A percentile compares a stretch with the other conserved stretches of the same genome.
Conservation (phyloP, 83 land plant genomes). For the Thuja plicata region DNA sequence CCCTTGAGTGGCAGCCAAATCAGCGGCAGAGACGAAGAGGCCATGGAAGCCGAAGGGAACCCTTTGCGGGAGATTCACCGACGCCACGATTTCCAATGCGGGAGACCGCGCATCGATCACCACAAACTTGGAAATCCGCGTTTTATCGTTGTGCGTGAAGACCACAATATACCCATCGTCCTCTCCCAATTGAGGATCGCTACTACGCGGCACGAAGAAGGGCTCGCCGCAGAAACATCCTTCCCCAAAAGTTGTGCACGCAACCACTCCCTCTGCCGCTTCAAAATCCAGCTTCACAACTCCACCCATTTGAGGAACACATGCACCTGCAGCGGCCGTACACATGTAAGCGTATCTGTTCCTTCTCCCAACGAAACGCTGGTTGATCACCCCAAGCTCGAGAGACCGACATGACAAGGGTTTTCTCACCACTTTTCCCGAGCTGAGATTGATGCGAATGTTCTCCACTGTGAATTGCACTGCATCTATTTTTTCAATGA, state of each 20-base stretch:
- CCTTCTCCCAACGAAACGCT: slow-evolving; percentile 29
- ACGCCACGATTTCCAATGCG: slow-evolving; percentile 47
- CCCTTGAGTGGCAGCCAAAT: slow-evolving; percentile 16
- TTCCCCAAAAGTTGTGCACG: slow-evolving; percentile 33
- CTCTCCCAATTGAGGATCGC: slow-evolving; percentile 22
- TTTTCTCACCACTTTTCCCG: slow-evolving; percentile 9
- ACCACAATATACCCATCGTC: slow-evolving; percentile 64
- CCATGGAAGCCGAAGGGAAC: slow-evolving; percentile 79
- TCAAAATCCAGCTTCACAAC: slow-evolving; percentile 58
- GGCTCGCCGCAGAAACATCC: slow-evolving; percentile 74
- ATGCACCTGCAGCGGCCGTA: slow-evolving; percentile 18
- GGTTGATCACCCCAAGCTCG: slow-evolving; percentile 63
- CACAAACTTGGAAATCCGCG: slow-evolving; percentile 46
- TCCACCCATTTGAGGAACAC: slow-evolving; percentile 52
- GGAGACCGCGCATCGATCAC: slow-evolving; percentile 78
- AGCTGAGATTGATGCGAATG: too few relatives aligned
- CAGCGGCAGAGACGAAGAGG: slow-evolving; percentile 45
- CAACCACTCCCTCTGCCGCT: slow-evolving; percentile 31
- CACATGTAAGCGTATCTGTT: slow-evolving; percentile 56
- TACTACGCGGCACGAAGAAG: slow-evolving; percentile 43
- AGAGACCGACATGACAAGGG: slow-evolving; percentile 38
- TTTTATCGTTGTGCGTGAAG: slow-evolving; percentile 45
- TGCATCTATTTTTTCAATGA: background rate
- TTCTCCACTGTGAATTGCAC: slow-evolving; percentile 20
- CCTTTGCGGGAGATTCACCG: slow-evolving; percentile 51